Base-by-base conservation (phyloP, 176 grass and related monocot genomes). In the Zoysia japonica region DNA sequence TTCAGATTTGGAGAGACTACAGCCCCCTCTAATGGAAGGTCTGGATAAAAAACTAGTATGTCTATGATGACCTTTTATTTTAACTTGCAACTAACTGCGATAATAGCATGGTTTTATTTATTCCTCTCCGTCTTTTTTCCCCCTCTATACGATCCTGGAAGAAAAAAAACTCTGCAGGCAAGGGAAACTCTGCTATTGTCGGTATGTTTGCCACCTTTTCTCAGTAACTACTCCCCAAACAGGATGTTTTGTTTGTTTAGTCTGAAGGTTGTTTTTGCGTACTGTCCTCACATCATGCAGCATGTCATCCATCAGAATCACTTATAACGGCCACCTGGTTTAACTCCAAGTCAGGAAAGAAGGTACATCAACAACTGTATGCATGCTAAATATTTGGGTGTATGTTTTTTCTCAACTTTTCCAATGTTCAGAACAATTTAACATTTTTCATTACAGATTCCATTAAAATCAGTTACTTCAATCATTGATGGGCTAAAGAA, bases 401-500 rank as follows among this genome's bases (percentile, higher is more conserved):
- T 37, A 38, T 68, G 28, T 67, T 42, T 65, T 56, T 3, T 36
- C 44, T 12, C 5, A 40, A 72, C 3, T 60, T n/a, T 64, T 78
- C 10, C 7, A 13, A 19, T 61, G 70, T 51, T 5, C 61, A 64
- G 28, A 11, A 4, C 2, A 63, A 63, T 9, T 78, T 50, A 63
- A 61, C 60, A 44, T 20, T 19, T 44, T 15, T 43, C 7, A 63
- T 53, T 81, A 44, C 82, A 97, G 96, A 87, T 98, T 40, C 84
- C 90, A 44, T 78, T 87, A 67, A 94, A 85, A 81, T 92, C 92
- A 61, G 96, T 98, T 70, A 94, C 96, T 71, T 98, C 96, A 8
- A 89, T 98, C 55, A 79, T 91, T 19, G 96, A 98, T 73, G 96
- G 96, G 47, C 75, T 98, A 82, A 98, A 98, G 84, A 94, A 89